Evolutionary conservation across 768 basidiomycete species (phyloP), one percentile per base, ranked within the genome.

Genomic region (Amanita exitialis): DNA sequence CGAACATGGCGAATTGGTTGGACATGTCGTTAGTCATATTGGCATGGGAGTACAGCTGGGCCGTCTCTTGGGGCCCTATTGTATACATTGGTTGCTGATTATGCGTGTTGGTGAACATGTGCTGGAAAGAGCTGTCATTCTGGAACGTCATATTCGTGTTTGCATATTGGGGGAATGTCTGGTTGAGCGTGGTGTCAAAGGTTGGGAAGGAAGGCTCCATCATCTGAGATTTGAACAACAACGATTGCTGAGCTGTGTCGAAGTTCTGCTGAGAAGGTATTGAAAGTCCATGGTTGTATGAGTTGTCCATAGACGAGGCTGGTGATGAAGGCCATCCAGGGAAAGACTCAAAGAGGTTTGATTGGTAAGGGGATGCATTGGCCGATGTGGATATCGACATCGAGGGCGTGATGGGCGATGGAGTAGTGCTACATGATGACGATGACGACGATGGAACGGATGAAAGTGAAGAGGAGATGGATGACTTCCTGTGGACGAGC

Each of bases 371-470:
- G 5, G 53, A 36, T 23, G 61, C 57, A 30, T 59, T 41, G 44
- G 16, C 35, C 9, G 36, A 3, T 0, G 44, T 36, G 6, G 27
- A 32, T 25, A 53, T 38, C 20, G 52, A 57, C 21, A 60, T 59
- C 7, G 57, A 42, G 3, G 60, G 57, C 16, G 58, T 52, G 37
- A 62, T 56, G 32, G 61, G 57, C 1, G 61, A 57, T n/a, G 56
- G 65, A 53, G 45, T 60, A 51, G 49, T 52, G 34, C 60, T 63
- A 32, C 27, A 64, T 57, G 10, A 47, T 13, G 52, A 53, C 4
- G 64, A 63, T 8, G 70, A 64, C 9, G 73, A 70, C 25, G 73
- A 74, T 15, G 68, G 66, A 49, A 68, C 69, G 6, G 68, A 70
- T n/a, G 72, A 61, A 35, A 59, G 57, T 4, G 63, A 72, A 8